Evolutionary conservation across 768 basidiomycete species (phyloP), one percentile per base, ranked within the genome.

Genomic region (Galerina marginata): DNA sequence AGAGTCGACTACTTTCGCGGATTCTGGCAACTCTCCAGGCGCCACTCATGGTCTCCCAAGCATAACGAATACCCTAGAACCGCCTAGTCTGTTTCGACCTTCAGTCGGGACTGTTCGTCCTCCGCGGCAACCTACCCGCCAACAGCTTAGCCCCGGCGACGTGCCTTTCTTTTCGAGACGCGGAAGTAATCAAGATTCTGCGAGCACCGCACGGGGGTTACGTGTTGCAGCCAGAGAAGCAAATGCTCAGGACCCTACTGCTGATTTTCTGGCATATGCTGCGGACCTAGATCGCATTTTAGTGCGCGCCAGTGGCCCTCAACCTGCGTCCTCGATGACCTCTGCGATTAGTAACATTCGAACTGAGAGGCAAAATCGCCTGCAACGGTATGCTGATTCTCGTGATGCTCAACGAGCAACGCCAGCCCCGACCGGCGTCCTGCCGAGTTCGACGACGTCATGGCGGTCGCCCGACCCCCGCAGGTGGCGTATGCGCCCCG

Each of bases 221-320:
- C 65, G 69, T n/a, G 67, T 71, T 25, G 67, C 70, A 23, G 69
- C 65, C 15, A 56, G 70, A 58, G 69, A 68, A 61, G 63, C 66
- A 14, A 48, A 55, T 12, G 51, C 46, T 49, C 46, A 44, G 26
- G 16, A 47, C 42, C 37, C 23, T 40, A 43, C 10, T 20, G 25
- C 44, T n/a, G 52, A 58, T 36, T 46, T 49, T n/a, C 25, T 45
- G 42, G 44, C 26, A 16, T 9, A 46, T 42, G 40, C 52, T 36
- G 54, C 53, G 43, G 63, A 68, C n/a, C 54, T 53, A 26, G 61
- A 64, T 39, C 56, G 56, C 55, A 36, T 64, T 29, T 43, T 52
- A 25, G 54, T 23, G 12, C 59, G 53, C 26, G 38, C 23, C 26
- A 49, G 62, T 40, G 44, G 25, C 36, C 25, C 5, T 53, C 51